phyloP scores from a whole-genome alignment of 1,284 basidiomycete species.

The Apiotrichum brassicae region DNA sequence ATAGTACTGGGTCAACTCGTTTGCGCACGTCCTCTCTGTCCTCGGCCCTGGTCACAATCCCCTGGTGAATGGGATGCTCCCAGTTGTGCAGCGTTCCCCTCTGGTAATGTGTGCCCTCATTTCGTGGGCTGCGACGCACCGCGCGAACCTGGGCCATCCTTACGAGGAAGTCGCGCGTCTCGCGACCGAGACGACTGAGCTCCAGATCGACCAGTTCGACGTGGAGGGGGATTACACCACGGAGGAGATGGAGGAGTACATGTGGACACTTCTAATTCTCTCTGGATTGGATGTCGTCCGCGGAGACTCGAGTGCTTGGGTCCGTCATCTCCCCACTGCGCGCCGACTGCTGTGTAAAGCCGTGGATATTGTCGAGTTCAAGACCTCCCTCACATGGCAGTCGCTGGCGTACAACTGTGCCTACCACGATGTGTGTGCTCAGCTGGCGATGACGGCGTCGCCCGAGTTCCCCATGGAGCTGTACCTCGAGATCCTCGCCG shows the following conservation, averaged over 20 bases:
- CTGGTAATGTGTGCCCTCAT: conserved; percentile 29
- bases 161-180: conserved; percentile 27
- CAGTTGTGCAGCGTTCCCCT: conserved; percentile 24
- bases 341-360: conserved; percentile 14
- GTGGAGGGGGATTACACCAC: conserved; percentile 16
- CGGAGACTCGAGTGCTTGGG: conserved; percentile 22
- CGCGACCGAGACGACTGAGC: conserved; percentile 26
- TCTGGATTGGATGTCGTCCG: conserved; percentile 29
- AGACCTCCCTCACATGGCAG: conserved; percentile 16
- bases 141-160: conserved; percentile 23
- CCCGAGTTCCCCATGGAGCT: conserved; percentile 25
- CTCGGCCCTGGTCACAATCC: conserved; percentile 26
- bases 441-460: conserved; percentile 16
- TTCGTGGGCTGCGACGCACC: conserved; percentile 30
- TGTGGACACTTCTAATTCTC: conserved; percentile 31
- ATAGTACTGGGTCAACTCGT: conserved; percentile 30
- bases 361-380: conserved; percentile 15
- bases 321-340: conserved; percentile 15
- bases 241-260: conserved; percentile 25
- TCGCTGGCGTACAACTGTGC: conserved; percentile 25
- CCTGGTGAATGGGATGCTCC: conserved; percentile 22
- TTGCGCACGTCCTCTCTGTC: conserved; percentile 28
- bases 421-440: conserved; percentile 28
- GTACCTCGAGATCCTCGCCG: conserved; percentile 23
- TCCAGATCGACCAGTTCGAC: conserved; percentile 23